Evolutionary conservation across 441 rosid genomes (phyloP).

Genomic region (Populus tomentosa): DNA sequence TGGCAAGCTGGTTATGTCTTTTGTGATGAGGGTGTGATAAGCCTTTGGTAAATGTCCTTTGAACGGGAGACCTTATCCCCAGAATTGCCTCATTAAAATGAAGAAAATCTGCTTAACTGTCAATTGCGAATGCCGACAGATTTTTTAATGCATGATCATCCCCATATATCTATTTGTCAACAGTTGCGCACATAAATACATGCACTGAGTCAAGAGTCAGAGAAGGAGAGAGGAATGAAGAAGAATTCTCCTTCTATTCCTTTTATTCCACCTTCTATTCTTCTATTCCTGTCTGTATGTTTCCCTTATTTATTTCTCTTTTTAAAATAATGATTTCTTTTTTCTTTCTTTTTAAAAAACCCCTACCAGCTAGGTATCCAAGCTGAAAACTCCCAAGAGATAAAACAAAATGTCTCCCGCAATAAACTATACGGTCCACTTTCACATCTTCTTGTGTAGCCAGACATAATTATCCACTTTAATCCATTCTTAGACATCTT

Average conservation of each 20-base stretch:
- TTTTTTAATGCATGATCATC: neutral
- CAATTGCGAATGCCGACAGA: constrained; percentile 20
- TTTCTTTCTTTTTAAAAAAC: too few relatives aligned
- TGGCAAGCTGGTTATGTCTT: constrained; percentile 13
- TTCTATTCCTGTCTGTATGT: neutral
- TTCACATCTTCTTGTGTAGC: neutral
- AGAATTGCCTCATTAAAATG: constrained; percentile 47
- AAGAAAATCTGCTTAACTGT: constrained; percentile 42
- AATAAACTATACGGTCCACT: neutral
- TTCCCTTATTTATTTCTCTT: neutral
- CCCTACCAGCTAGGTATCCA: neutral
- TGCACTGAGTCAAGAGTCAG: neutral
- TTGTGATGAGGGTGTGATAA: neutral
- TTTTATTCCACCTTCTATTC: constrained; percentile 7
- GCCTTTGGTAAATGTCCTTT: constrained; percentile 47
- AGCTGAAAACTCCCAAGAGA: neutral
- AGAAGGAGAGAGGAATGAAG: constrained; percentile 1
- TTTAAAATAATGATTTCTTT: neutral
- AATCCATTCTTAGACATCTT: too few relatives aligned
- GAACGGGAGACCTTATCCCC: constrained; percentile 63
- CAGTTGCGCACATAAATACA: constrained; percentile 3
- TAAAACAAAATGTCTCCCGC: neutral
- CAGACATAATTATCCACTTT: neutral
- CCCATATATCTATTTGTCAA: constrained; percentile 14
- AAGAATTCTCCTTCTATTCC: constrained; percentile 12